Conservation (phyloP, 768 basidiomycete species). For the Vararia minispora region DNA sequence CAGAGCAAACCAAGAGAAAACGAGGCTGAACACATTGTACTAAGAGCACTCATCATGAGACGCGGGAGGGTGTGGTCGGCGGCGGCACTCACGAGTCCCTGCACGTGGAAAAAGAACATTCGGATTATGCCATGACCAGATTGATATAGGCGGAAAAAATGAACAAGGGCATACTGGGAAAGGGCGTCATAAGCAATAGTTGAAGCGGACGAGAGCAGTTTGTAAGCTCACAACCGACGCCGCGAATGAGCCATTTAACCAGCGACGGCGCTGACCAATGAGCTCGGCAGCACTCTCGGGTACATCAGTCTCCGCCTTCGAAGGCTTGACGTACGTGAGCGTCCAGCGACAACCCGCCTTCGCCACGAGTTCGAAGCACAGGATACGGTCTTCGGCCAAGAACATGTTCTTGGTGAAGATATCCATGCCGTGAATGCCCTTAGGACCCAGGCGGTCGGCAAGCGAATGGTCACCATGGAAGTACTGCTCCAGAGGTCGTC, state of each 20-base stretch:
- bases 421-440: conserved; percentile 93
- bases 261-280: conserved; percentile 89
- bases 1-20: conserved; percentile 88
- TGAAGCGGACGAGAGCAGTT: neutral
- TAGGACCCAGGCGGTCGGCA: conserved; percentile 80
- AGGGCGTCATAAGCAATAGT: neutral
- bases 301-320: conserved; percentile 89
- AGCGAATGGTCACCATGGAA: conserved; percentile 81
- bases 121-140: conserved; percentile 79
- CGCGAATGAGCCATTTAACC: conserved; percentile 92
- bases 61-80: neutral
- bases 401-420: conserved; percentile 92
- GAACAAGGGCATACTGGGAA: conserved; percentile 68
- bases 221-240: conserved; percentile 58
- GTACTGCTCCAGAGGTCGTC: conserved; percentile 73
- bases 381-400: conserved; percentile 85
- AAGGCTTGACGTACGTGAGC: conserved; percentile 83
- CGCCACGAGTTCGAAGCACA: conserved; percentile 92
- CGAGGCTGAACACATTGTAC: conserved; percentile 73
- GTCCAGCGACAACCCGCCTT: conserved; percentile 83
- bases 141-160: conserved; percentile 80
- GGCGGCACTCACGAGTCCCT: conserved; percentile 55
- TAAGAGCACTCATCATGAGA: conserved; percentile 18
- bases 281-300: conserved; percentile 80
- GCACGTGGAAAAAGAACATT: conserved; percentile 92